Percentiles rank a stretch among this genome's conserved stretches.
Evolutionary conservation across 148 eudicot species (phyloP).

Genomic region (Arbutus unedo): DNA sequence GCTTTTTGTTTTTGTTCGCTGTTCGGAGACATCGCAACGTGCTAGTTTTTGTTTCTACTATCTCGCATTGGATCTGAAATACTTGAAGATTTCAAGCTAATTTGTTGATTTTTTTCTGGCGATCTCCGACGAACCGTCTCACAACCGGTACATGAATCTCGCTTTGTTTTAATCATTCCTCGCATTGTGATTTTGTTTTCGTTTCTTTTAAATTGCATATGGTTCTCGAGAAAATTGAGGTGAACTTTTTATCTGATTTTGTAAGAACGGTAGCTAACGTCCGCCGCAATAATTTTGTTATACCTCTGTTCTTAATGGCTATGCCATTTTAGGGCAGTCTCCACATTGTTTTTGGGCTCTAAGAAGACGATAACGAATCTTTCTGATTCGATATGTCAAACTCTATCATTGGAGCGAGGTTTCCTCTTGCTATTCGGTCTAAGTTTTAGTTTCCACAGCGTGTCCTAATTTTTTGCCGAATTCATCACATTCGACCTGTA

Average conservation of each 20-base stretch:
- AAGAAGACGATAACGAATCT: not conserved
- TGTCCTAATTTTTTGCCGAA: not conserved
- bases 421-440: not conserved
- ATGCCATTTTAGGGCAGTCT: not conserved
- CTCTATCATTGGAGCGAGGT: not conserved
- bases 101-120: not conserved
- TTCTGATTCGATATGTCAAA: not conserved
- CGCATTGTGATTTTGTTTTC: not conserved
- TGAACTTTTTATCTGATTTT: not conserved
- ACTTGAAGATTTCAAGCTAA: not conserved
- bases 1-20: conserved; percentile 13
- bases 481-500: not conserved
- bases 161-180: not conserved
- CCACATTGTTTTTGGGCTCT: not conserved
- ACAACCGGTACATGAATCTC: conserved; percentile 3
- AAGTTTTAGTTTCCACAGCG: too few species aligned
- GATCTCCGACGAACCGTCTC: not conserved
- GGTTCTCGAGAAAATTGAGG: conserved; percentile 12
- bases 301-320: too few species aligned
- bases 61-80: conserved; percentile 9
- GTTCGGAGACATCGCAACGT: conserved; percentile 17
- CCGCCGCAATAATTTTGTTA: too few species aligned
- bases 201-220: conserved; percentile 11
- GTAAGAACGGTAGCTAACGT: not conserved
- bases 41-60: conserved; percentile 1